Percentiles rank a stretch among this genome's conserved stretches.
Conservation (phyloP, 2,329 filamentous ascomycete species). For the Colletotrichum graminicola region DNA sequence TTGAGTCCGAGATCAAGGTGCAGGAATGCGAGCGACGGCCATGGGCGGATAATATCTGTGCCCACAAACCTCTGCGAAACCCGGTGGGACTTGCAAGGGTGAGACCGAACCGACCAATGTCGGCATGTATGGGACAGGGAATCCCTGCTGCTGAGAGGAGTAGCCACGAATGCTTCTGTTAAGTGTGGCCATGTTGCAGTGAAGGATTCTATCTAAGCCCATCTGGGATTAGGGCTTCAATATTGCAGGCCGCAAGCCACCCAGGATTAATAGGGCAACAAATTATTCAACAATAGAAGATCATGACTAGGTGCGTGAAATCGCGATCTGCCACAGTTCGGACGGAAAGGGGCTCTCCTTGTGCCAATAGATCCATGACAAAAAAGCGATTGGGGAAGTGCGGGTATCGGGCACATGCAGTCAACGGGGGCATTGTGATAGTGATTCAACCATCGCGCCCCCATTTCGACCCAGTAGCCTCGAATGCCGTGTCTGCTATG, state of each 20-base stretch:
- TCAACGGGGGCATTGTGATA: no score
- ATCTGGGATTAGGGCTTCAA: neutral
- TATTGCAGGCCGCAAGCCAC: neutral
- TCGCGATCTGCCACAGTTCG: neutral
- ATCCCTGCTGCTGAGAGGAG: neutral
- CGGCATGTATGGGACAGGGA: neutral
- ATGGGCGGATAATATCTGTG: conserved; percentile 12
- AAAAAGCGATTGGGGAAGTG: no score
- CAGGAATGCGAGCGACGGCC: conserved; percentile 19
- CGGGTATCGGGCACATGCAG: no score
- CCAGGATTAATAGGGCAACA: neutral
- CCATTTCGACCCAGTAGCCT: no score
- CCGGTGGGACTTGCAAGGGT: conserved; percentile 2
- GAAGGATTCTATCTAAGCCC: neutral
- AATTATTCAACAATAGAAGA: neutral
- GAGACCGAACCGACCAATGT: conserved; percentile 21
- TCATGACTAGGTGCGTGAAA: neutral
- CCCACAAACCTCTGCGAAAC: conserved; percentile 8
- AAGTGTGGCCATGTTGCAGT: neutral
- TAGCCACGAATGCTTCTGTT: neutral
- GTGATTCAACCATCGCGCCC: no score
- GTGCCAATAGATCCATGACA: neutral
- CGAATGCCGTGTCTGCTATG: no score
- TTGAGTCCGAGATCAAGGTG: conserved; percentile 19
- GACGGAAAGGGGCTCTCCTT: no score